A percentile compares a stretch with the other conserved stretches of the same genome.
phyloP scores from a whole-genome alignment of 2,329 filamentous ascomycete genomes.

The Albifimbria verrucaria region DNA sequence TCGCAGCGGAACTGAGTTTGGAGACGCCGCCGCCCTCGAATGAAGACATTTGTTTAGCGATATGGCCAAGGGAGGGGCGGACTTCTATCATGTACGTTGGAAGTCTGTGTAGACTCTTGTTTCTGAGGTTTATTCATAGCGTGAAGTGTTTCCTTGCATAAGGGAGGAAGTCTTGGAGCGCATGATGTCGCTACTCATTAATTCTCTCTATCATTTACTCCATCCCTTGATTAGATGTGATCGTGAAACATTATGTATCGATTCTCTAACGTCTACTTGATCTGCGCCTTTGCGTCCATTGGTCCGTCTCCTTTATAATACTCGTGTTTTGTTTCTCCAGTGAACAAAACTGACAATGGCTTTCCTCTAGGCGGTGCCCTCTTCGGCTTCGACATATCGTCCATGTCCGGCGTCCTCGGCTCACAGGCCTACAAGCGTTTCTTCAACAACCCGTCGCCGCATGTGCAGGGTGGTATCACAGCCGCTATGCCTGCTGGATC shows the following conservation, averaged over 20 bases:
- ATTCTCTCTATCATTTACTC: too few relatives aligned
- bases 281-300: conserved; percentile 60
- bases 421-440: conserved; percentile 69
- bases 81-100: too few relatives aligned
- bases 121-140: too few relatives aligned
- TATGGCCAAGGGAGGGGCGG: too few relatives aligned
- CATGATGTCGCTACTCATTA: too few relatives aligned
- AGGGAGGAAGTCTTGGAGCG: too few relatives aligned
- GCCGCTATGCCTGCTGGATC: conserved; percentile 73
- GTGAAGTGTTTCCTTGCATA: too few relatives aligned
- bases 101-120: too few relatives aligned
- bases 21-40: too few relatives aligned
- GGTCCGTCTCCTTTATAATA: conserved; percentile 34
- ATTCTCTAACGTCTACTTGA: conserved; percentile 53
- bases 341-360: background rate
- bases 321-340: background rate
- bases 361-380: conserved; percentile 56
- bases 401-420: conserved; percentile 67
- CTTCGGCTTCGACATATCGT: conserved; percentile 77
- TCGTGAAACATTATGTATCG: conserved; percentile 31
- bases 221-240: too few relatives aligned
- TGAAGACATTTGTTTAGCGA: too few relatives aligned
- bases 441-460: conserved; percentile 58
- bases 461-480: conserved; percentile 67
- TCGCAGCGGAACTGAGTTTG: too few relatives aligned